Evolutionary conservation across 2,329 filamentous ascomycete species (phyloP).

Genomic region (Nemania abortiva): DNA sequence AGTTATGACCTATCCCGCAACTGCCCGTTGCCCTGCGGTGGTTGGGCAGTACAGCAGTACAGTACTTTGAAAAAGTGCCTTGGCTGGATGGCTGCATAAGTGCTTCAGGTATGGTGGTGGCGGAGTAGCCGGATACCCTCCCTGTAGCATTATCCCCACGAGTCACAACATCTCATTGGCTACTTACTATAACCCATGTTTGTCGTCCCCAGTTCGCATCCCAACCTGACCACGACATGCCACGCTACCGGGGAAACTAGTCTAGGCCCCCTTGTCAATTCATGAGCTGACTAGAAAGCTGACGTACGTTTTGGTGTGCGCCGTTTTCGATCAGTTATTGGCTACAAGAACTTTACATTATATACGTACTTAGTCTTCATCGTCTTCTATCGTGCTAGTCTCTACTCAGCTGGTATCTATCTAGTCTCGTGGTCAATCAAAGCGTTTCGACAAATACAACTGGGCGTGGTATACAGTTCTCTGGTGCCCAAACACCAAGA

Average conservation of each 20-base stretch:
- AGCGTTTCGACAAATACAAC: conserved; percentile 11
- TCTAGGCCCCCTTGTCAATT: neutral
- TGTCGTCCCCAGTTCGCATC: conserved; percentile 4
- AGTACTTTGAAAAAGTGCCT: conserved; percentile 20
- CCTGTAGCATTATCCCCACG: neutral
- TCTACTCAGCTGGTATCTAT: conserved; percentile 1
- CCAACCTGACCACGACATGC: neutral
- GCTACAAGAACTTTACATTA: neutral
- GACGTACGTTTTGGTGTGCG: neutral
- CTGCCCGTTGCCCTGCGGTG: conserved; percentile 8
- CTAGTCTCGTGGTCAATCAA: conserved; percentile 1
- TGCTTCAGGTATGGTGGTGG: conserved; percentile 18
- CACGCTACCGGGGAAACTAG: too few species aligned
- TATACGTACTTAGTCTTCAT: neutral
- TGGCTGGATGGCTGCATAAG: conserved; percentile 18
- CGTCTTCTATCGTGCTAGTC: neutral
- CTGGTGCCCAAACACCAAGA: conserved; percentile 10
- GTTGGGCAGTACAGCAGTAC: neutral
- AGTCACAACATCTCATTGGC: conserved; percentile 1
- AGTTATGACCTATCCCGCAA: conserved; percentile 1
- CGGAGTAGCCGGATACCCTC: conserved; percentile 20
- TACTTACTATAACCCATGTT: conserved; percentile 5
- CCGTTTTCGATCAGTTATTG: neutral
- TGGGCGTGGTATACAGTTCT: conserved; percentile 5
- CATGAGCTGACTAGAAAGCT: neutral